Base-by-base conservation (phyloP, 2,329 filamentous ascomycete genomes). In the Diaporthe sp. region DNA sequence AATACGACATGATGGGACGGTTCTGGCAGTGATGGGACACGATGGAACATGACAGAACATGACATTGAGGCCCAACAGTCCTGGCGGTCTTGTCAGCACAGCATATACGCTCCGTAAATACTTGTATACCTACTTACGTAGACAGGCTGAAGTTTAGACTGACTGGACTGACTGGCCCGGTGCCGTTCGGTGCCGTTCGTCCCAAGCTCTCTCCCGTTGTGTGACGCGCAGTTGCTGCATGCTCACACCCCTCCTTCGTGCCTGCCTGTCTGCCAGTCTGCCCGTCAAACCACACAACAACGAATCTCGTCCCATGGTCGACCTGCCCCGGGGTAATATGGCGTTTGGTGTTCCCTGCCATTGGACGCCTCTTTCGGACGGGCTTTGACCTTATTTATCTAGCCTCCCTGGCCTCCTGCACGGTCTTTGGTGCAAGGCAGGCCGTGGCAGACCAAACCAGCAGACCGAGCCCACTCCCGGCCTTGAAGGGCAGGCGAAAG, bases 341-440 rank as follows among this genome's bases (percentile, higher is more conserved):
- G 63, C 63, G 63, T 68, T 22, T 39, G 63, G 44, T 68, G 47
- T 32, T 12, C 2, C 47, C 30, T 53, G 63, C 32, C 63, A 68
- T 68, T 68, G 63, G 63, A 68, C 63, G 63, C 63, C 63, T 53
- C 63, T 39, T 27, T 37, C 47, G 44, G 47, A 27, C 63, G 63
- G 63, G 63, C 63, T 68, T 53, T 68, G 63, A 68, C 63, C 44
- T 68, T 68, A 53, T 68, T 68, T 68, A 68, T 51, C 47, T 68
- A 68, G 63, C 22, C 44, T 51, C 61, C 61, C 30, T 63, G 17
- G 44, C 44, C 10, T 19, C 61, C 63, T 66, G 44, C 44, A n/a
- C 63, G 63, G 63, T 44, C 37, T 53, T 53, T 68, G 63, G 63
- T 39, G 15, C 32, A 27, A 19, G 63, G 63, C 30, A 19, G 47